Percentiles rank a stretch among this genome's conserved stretches.
Conservation (phyloP, 148 eudicot species). For the Persicaria maculosa region DNA sequence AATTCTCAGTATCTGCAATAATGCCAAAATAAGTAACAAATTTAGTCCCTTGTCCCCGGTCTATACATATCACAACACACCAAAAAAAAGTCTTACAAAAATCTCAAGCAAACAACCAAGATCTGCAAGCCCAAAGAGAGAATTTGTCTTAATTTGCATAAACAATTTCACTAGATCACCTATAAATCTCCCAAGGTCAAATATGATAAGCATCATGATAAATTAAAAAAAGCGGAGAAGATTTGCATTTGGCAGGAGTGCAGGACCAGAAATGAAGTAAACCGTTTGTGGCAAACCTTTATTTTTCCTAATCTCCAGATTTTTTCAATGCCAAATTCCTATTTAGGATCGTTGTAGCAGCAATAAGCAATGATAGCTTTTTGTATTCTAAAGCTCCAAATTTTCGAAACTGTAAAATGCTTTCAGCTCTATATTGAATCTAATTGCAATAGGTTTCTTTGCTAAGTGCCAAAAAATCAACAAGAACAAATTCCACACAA, state of each 20-base stretch:
- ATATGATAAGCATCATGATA: neutral
- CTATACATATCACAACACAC: neutral
- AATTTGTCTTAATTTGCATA: neutral
- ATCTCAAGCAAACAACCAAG: neutral
- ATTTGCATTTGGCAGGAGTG: neutral
- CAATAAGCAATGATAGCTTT: neutral
- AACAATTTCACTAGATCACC: neutral
- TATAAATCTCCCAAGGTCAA: neutral
- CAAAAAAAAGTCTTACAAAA: neutral
- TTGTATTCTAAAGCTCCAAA: neutral
- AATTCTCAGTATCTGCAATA: conserved; percentile 82
- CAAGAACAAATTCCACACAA: neutral
- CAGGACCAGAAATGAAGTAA: neutral
- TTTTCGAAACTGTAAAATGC: neutral
- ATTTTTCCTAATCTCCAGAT: neutral
- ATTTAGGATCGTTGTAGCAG: neutral
- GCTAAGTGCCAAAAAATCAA: neutral
- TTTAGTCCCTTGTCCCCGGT: neutral
- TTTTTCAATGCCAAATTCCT: neutral
- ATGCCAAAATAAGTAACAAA: neutral
- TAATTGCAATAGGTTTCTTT: neutral
- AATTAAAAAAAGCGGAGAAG: neutral
- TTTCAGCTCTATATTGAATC: neutral
- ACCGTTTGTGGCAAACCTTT: no score
- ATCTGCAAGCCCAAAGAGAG: neutral